These are phyloP conservation scores for Escallonia rubra DNA, from an alignment of 129 eudicot genomes.

Conservation along the genomic window DNA sequence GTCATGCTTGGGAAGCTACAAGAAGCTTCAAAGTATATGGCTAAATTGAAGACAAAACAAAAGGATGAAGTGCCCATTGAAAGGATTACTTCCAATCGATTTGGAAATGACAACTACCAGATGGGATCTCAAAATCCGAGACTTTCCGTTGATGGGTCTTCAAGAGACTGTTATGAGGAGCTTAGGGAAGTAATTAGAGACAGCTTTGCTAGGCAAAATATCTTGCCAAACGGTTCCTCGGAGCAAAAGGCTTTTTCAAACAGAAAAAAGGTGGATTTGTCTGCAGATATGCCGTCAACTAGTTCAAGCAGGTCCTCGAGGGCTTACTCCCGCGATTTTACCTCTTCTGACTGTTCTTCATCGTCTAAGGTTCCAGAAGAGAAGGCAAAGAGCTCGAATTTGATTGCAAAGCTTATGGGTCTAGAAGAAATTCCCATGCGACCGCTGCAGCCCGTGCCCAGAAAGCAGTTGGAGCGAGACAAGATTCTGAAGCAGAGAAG, in stretches of 20 bases:
- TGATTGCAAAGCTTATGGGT: constrained; percentile 86
- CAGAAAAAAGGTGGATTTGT: constrained; percentile 26
- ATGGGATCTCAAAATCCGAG: constrained; percentile 33
- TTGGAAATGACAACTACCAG: constrained; percentile 25
- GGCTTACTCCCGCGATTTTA: constrained; percentile 47
- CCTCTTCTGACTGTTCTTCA: constrained; percentile 45
- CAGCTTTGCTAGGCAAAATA: constrained; percentile 63
- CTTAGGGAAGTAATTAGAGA: constrained; percentile 67
- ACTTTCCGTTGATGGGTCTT: constrained; percentile 38
- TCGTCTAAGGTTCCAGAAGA: constrained; percentile 39
- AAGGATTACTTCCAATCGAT: constrained; percentile 25
- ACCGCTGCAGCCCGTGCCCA: constrained; percentile 18
- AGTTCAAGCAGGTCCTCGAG: constrained; percentile 78
- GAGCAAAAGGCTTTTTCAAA: constrained; percentile 29
- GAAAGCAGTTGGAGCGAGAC: constrained; percentile 24
- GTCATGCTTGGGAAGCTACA: constrained; percentile 64
- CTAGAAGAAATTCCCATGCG: constrained; percentile 53
- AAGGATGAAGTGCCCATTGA: constrained; percentile 29
- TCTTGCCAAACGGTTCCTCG: constrained; percentile 38
- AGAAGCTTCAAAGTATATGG: constrained; percentile 42
- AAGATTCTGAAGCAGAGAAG: constrained; percentile 25
- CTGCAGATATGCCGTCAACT: constrained; percentile 48
- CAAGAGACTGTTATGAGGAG: constrained; percentile 63
- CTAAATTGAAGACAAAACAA: constrained; percentile 40
- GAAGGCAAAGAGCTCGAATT: constrained; percentile 50